Percentiles rank a stretch among this genome's conserved stretches.
These are phyloP conservation scores for Triangularia verruculosa DNA, from an alignment of 2,329 filamentous ascomycete species.

Conservation along the genomic window DNA sequence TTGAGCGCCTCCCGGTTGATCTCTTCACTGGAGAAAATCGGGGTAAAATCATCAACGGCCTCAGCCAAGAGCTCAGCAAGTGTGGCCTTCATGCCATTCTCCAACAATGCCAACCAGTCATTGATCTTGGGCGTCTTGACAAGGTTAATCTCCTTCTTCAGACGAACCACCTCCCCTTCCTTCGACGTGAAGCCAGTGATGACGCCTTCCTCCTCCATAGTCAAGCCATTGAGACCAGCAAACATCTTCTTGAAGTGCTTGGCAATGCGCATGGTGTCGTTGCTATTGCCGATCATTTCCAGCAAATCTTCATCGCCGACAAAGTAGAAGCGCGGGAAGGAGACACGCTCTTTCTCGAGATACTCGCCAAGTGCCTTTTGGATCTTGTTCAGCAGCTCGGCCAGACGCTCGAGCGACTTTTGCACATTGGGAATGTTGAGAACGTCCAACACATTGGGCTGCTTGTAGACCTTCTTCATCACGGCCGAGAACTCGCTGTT, in stretches of 20 bases:
- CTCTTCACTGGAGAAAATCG: constrained; percentile 68
- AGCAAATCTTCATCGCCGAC: constrained; percentile 97
- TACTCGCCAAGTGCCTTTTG: constrained; percentile 99
- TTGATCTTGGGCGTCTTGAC: constrained; percentile 96
- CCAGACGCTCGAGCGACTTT: constrained; percentile 89
- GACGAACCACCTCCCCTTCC: constrained; percentile 81
- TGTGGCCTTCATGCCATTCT: constrained; percentile 90
- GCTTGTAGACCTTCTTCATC: constrained; percentile 99
- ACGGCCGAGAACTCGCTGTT: constrained; percentile 98
- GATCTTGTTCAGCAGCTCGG: constrained; percentile 98
- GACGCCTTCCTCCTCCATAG: constrained; percentile 85
- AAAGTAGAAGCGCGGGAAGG: constrained; percentile 98
- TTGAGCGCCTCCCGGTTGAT: constrained; percentile 70
- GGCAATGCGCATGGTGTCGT: constrained; percentile 90
- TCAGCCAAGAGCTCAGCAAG: constrained; percentile 87
- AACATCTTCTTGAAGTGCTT: constrained; percentile 99
- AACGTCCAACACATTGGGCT: constrained; percentile 91
- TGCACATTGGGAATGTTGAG: constrained; percentile 94
- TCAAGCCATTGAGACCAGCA: constrained; percentile 84
- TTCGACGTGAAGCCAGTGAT: constrained; percentile 94
- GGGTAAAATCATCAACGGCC: constrained; percentile 76
- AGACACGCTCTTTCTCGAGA: constrained; percentile 93
- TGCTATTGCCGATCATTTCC: constrained; percentile 99
- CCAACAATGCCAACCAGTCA: constrained; percentile 93
- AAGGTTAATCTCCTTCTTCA: constrained; percentile 90